Conservation (phyloP, 2,329 filamentous ascomycete genomes). For the Fusarium sp. region DNA sequence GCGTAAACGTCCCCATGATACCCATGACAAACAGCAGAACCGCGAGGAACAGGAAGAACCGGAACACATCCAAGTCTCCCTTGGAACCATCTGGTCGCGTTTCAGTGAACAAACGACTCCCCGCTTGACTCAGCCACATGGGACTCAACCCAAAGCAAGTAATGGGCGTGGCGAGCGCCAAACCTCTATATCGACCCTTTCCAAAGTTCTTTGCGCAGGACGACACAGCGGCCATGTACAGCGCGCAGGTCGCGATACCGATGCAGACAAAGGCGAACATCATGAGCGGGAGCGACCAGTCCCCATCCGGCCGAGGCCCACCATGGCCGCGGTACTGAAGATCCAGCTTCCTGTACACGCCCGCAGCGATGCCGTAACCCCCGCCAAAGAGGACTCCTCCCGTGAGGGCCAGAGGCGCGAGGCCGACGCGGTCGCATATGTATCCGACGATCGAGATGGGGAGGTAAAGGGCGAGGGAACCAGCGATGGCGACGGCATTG, state of each 20-base stretch:
- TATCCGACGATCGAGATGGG: conserved; percentile 92
- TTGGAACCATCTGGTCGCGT: conserved; percentile 70
- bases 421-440: conserved; percentile 89
- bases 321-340: conserved; percentile 57
- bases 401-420: conserved; percentile 79
- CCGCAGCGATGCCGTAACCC: conserved; percentile 87
- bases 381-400: conserved; percentile 80
- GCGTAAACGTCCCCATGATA: conserved; percentile 76
- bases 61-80: conserved; percentile 79
- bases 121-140: conserved; percentile 95
- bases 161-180: conserved; percentile 91
- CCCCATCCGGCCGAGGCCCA: conserved; percentile 57
- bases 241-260: conserved; percentile 84
- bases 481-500: conserved; percentile 88
- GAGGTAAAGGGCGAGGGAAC: conserved; percentile 89
- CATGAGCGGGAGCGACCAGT: conserved; percentile 85
- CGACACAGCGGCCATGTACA: conserved; percentile 93
- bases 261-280: conserved; percentile 85
- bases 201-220: conserved; percentile 99
- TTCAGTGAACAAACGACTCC: conserved; percentile 81
- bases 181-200: conserved; percentile 84
- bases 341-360: conserved; percentile 72
- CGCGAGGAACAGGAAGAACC: conserved; percentile 88
- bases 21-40: conserved; percentile 78
- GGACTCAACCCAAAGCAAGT: conserved; percentile 93